phyloP scores from a whole-genome alignment of 108 stramenopile genomes.

The Skeletonema tropicum region DNA sequence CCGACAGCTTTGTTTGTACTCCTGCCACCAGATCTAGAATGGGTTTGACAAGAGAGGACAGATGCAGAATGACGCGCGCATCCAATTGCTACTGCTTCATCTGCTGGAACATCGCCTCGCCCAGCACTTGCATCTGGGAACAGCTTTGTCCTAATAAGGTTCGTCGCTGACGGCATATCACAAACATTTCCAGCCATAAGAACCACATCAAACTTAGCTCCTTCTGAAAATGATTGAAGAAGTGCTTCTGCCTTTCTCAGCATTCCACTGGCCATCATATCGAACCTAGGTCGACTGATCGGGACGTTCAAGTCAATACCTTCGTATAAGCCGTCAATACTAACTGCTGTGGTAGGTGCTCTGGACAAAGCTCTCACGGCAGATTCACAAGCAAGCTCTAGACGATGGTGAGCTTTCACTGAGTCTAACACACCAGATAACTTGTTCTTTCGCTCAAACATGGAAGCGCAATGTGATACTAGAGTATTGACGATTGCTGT shows the following conservation, averaged over 20 bases:
- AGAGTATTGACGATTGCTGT: conserved; percentile 33
- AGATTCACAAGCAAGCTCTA: conserved; percentile 66
- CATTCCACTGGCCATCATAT: conserved; percentile 62
- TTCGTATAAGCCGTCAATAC: conserved; percentile 77
- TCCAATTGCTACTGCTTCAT: conserved; percentile 78
- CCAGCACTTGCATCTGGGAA: conserved; percentile 56
- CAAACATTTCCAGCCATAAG: conserved; percentile 65
- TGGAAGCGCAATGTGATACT: conserved; percentile 66
- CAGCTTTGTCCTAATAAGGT: conserved; percentile 51
- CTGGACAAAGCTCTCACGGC: conserved; percentile 66
- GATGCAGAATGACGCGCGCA: conserved; percentile 72
- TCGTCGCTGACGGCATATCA: conserved; percentile 54
- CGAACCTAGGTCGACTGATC: conserved; percentile 72
- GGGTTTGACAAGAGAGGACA: conserved; percentile 51
- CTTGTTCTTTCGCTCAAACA: conserved; percentile 74
- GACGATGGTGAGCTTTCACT: conserved; percentile 66
- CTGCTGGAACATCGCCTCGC: conserved; percentile 60
- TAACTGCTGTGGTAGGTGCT: conserved; percentile 61
- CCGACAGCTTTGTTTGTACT: conserved; percentile 19
- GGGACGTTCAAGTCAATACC: conserved; percentile 80
- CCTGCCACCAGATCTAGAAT: conserved; percentile 34
- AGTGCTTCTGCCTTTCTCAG: conserved; percentile 58
- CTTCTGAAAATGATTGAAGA: conserved; percentile 30
- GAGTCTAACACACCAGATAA: conserved; percentile 66
- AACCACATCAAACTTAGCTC: conserved; percentile 57